Evolutionary conservation across 306 rosid species (phyloP).

Genomic region (Senna tora): DNA sequence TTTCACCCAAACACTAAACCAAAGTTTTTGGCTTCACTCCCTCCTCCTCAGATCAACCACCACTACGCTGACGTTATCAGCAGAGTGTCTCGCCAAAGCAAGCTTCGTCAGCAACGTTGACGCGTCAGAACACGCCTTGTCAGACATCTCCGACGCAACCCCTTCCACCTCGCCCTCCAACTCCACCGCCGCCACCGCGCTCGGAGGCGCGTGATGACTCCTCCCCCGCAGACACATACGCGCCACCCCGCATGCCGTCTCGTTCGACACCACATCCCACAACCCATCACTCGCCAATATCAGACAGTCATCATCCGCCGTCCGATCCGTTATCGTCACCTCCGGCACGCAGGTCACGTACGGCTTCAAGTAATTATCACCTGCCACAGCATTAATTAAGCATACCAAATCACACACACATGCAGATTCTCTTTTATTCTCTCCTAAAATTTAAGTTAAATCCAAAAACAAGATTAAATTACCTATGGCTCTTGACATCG

Average conservation of each 20-base stretch:
- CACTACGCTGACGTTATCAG: conserved; percentile 66
- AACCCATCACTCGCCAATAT: conserved; percentile 66
- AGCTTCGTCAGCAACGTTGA: conserved; percentile 64
- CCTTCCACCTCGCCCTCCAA: not conserved
- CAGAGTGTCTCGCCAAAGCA: conserved; percentile 64
- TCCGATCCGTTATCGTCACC: conserved; percentile 62
- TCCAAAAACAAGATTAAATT: not conserved
- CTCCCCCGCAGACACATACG: conserved; percentile 54
- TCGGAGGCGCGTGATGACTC: not conserved
- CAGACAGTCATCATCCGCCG: conserved; percentile 62
- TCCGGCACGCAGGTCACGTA: conserved; percentile 67
- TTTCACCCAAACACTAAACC: too few species aligned
- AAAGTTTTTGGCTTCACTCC: not conserved
- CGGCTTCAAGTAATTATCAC: conserved; percentile 69
- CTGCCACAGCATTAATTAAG: conserved; percentile 28
- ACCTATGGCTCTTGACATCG: conserved; percentile 81
- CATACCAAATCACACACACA: not conserved
- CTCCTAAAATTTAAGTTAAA: not conserved
- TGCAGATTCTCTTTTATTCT: not conserved
- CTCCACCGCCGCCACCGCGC: not conserved
- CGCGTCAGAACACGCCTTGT: conserved; percentile 59
- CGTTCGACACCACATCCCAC: conserved; percentile 73
- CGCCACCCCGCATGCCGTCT: conserved; percentile 68
- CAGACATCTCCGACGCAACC: conserved; percentile 4
- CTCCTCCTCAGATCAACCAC: conserved; percentile 56